Conservation (phyloP, 345 rosid species). For the Populus tremula region DNA sequence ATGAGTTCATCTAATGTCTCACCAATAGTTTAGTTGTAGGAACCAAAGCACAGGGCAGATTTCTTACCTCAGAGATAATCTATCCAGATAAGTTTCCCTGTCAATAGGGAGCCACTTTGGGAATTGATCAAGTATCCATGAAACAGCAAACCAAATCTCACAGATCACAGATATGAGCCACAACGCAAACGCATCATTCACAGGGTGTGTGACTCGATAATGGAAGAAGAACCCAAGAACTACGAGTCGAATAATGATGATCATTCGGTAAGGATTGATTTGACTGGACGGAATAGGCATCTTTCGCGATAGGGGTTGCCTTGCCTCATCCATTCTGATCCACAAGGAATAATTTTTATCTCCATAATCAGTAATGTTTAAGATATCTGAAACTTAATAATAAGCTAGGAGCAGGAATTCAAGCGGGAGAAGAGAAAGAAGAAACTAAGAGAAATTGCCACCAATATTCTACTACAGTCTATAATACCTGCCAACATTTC, state of each 20-base stretch:
- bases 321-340: background rate
- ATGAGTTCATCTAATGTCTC: background rate
- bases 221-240: background rate
- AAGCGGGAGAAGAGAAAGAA: background rate
- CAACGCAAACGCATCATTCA: background rate
- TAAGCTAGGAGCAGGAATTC: background rate
- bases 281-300: background rate
- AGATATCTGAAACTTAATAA: background rate
- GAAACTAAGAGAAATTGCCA: background rate
- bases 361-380: background rate
- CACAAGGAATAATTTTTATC: background rate
- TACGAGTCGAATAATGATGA: background rate
- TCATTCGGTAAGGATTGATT: background rate
- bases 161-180: background rate
- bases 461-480: background rate
- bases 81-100: background rate
- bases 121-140: background rate
- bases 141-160: background rate
- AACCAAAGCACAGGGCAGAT: background rate
- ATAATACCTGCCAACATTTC: background rate
- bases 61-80: background rate
- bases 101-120: background rate
- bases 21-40: background rate
- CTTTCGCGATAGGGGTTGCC: background rate
- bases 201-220: background rate